A percentile compares a stretch with the other conserved stretches of the same genome.
phyloP scores from a whole-genome alignment of 139 green algal genomes.

The Chlorella sp. region DNA sequence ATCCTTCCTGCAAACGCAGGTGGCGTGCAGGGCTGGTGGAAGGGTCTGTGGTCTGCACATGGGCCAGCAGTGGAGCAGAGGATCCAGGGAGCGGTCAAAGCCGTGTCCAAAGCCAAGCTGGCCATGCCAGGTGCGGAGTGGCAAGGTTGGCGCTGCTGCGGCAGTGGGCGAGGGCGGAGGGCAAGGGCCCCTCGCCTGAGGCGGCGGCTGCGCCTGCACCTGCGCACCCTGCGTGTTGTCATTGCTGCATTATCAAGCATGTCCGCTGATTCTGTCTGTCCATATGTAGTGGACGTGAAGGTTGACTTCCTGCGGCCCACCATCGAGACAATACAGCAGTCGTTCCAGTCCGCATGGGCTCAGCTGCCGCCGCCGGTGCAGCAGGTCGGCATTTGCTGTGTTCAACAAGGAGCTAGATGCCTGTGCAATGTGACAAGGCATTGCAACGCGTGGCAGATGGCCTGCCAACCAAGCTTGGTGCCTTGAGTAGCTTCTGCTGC shows the following conservation, averaged over 20 bases:
- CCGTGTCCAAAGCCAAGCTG: conserved; percentile 21
- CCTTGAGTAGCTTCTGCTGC: no score
- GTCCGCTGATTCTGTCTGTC: no score
- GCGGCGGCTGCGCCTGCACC: no score
- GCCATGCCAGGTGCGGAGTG: conserved; percentile 23
- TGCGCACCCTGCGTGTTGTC: no score
- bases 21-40: conserved; percentile 6
- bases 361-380: conserved; percentile 60
- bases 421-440: no score
- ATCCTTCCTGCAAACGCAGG: not conserved
- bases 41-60: not conserved
- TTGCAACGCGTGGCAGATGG: no score
- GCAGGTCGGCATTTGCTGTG: not conserved
- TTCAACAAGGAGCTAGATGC: no score
- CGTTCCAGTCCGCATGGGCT: conserved; percentile 27
- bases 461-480: no score
- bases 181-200: no score
- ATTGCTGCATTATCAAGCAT: no score
- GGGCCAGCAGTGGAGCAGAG: conserved; percentile 6
- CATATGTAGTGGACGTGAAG: conserved; percentile 42
- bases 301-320: conserved; percentile 60
- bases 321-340: conserved; percentile 44
- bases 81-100: not conserved
- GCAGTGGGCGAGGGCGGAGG: no score
- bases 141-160: not conserved